Conservation (phyloP, 345 rosid species). For the Corymbia maculata region DNA sequence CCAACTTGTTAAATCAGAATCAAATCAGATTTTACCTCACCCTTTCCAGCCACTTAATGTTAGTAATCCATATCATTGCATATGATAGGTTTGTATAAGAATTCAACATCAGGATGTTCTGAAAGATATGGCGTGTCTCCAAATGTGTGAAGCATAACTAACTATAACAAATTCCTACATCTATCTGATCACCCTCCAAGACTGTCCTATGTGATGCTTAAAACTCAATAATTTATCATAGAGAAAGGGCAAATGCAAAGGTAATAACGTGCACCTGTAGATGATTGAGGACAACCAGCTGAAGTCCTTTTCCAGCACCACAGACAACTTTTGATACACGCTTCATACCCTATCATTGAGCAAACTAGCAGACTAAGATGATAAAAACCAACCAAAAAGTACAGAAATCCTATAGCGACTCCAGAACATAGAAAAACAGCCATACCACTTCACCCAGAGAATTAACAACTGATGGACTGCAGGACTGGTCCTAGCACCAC, state of each 20-base stretch:
- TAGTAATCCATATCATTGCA: background rate
- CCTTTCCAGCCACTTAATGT: background rate
- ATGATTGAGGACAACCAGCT: conserved; percentile 71
- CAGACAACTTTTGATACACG: conserved; percentile 73
- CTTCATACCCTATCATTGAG: conserved; percentile 60
- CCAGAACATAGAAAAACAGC: conserved; percentile 2
- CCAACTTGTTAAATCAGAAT: background rate
- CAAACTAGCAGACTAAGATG: background rate
- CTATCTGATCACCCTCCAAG: background rate
- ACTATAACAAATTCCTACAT: background rate
- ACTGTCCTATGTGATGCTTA: background rate
- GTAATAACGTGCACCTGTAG: conserved; percentile 53
- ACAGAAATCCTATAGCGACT: background rate
- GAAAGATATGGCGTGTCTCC: background rate
- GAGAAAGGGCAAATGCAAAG: background rate
- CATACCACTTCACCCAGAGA: conserved; percentile 84
- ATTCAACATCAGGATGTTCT: background rate
- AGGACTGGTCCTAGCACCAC: conserved; percentile 90
- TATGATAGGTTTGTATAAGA: background rate
- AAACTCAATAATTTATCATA: background rate
- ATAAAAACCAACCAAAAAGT: background rate
- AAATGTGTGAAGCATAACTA: background rate
- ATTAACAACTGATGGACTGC: conserved; percentile 81
- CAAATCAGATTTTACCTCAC: background rate
- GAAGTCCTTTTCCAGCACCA: conserved; percentile 92